These are phyloP conservation scores for Ganoderma resinaceum DNA, from an alignment of 1,284 basidiomycete species.

Conservation along the genomic window DNA sequence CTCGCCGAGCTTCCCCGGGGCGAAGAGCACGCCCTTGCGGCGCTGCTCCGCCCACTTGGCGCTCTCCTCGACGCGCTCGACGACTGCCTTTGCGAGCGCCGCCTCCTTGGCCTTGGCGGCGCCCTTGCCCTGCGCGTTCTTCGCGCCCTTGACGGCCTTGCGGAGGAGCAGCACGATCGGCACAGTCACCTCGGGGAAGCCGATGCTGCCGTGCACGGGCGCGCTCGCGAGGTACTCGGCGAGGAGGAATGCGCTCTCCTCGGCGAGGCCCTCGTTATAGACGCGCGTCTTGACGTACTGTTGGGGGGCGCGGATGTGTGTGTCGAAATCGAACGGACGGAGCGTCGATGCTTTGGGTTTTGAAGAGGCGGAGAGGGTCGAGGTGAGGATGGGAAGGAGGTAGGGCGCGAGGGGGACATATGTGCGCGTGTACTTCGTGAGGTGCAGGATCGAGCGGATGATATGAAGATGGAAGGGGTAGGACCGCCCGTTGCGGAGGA, in stretches of 20 bases:
- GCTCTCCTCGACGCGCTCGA: constrained; percentile 88
- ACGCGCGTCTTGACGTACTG: constrained; percentile 91
- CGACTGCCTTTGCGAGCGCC: constrained; percentile 69
- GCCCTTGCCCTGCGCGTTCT: constrained; percentile 60
- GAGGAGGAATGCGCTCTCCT: constrained; percentile 83
- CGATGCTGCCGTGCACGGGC: constrained; percentile 80
- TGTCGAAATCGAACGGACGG: constrained; percentile 89
- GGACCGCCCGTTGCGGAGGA: constrained; percentile 84
- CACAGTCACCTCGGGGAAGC: constrained; percentile 94
- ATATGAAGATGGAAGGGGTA: constrained; percentile 85
- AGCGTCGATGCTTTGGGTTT: constrained; percentile 90
- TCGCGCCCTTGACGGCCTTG: constrained; percentile 72
- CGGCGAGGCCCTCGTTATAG: constrained; percentile 84
- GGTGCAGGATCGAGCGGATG: constrained; percentile 73
- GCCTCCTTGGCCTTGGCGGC: constrained; percentile 59
- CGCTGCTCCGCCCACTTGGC: constrained; percentile 78
- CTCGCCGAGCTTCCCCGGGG: constrained; percentile 71
- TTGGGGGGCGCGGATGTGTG: constrained; percentile 86
- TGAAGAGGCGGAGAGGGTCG: constrained; percentile 75
- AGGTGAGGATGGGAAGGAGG: constrained; percentile 88
- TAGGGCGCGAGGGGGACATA: constrained; percentile 92
- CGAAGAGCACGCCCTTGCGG: constrained; percentile 75
- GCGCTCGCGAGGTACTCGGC: constrained; percentile 79
- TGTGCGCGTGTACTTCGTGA: constrained; percentile 80
- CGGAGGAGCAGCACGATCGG: constrained; percentile 84